These are phyloP conservation scores for Botrytis byssoidea DNA, from an alignment of 2,329 filamentous ascomycete species.

Conservation along the genomic window DNA sequence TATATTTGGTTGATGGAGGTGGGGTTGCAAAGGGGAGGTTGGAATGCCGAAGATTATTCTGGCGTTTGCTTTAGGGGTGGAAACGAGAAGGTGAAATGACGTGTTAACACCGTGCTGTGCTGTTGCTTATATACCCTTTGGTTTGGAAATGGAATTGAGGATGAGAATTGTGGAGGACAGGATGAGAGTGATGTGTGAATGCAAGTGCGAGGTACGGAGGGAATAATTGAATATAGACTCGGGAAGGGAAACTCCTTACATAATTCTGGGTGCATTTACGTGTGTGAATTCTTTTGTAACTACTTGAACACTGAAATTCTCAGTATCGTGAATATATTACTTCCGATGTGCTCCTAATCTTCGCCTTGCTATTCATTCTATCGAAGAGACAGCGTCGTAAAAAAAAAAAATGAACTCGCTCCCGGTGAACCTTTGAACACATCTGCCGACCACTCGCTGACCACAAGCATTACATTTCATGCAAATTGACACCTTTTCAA, in stretches of 20 bases:
- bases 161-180: neutral
- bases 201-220: neutral
- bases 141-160: constrained; percentile 5
- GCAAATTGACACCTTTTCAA: neutral
- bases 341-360: neutral
- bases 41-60: neutral
- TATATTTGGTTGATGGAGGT: constrained; percentile 5
- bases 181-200: neutral
- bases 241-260: constrained; percentile 6
- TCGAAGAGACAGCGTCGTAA: neutral
- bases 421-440: neutral
- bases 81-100: neutral
- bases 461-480: neutral
- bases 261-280: neutral
- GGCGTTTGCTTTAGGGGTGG: neutral
- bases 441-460: neutral
- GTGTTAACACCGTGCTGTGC: neutral
- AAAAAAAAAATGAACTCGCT: neutral
- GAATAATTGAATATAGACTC: constrained; percentile 23
- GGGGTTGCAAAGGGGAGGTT: neutral
- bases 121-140: constrained; percentile 23
- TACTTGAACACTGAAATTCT: neutral
- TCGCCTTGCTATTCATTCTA: neutral
- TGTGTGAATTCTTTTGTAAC: neutral
- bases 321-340: neutral